phyloP scores from a whole-genome alignment of 1,284 basidiomycete species.

The Wolfiporia cocos region DNA sequence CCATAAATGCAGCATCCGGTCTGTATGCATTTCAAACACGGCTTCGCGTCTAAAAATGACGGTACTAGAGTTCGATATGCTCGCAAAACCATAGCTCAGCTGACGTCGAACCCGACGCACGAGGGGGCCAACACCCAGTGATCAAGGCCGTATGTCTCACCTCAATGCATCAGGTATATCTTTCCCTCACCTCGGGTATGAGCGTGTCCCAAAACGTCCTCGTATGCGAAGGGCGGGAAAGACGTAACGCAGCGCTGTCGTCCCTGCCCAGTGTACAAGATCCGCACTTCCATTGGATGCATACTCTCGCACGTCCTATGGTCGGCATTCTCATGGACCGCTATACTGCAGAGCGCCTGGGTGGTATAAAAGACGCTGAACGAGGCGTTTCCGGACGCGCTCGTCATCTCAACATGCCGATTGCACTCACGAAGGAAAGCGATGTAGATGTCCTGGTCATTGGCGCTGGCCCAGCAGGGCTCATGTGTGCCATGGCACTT shows the following conservation, averaged over 20 bases:
- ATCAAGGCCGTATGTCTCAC: no score
- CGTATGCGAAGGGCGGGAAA: background rate
- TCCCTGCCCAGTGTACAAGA: background rate
- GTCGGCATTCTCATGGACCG: background rate
- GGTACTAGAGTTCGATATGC: no score
- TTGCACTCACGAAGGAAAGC: conserved; percentile 23
- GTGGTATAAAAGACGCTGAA: conserved; percentile 2
- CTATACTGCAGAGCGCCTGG: background rate
- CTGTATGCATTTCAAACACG: no score
- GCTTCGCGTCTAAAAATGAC: no score
- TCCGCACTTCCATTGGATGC: background rate
- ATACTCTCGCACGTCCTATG: background rate
- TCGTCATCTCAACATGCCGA: conserved; percentile 7
- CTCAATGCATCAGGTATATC: background rate
- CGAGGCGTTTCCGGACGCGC: background rate
- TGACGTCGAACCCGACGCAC: no score
- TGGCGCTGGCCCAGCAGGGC: conserved; percentile 52
- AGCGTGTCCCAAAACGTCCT: background rate
- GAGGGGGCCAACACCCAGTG: no score
- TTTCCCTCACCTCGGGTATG: background rate
- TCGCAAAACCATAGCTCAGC: no score
- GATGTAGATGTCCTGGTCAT: conserved; percentile 51
- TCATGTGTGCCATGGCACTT: conserved; percentile 62
- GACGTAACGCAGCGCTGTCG: background rate
- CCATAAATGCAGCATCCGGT: no score